Evolutionary conservation across 805 yeast genomes (phyloP).

Genomic region (Wickerhamomyces rabaulensis): DNA sequence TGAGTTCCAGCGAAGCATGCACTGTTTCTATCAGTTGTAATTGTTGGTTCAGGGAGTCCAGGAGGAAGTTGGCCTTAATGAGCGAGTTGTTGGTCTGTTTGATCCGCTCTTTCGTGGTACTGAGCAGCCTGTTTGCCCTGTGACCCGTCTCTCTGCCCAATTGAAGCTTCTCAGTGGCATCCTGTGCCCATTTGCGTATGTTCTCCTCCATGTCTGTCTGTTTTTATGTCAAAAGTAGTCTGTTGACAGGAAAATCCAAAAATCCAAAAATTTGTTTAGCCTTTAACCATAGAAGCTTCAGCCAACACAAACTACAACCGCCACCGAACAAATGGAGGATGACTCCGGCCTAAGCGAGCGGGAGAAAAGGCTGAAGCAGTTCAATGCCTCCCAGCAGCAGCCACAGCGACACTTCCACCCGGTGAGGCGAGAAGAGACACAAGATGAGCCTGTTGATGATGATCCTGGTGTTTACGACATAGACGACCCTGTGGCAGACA

Average conservation of each 20-base stretch:
- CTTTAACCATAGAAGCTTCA: too few relatives aligned
- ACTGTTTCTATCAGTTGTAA: slow-evolving; percentile 33
- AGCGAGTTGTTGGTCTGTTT: slow-evolving; percentile 35
- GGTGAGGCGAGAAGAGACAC: slow-evolving; percentile 3
- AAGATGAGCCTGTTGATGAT: slow-evolving; percentile 9
- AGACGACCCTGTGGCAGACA: slow-evolving; percentile 1
- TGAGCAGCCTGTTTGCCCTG: slow-evolving; percentile 40
- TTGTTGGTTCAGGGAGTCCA: slow-evolving; percentile 44
- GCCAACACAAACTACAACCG: not conserved
- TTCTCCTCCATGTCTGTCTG: not conserved
- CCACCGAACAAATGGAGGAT: not conserved
- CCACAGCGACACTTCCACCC: not conserved
- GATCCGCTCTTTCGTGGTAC: slow-evolving; percentile 31
- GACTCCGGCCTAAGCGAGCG: not conserved
- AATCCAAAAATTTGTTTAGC: not conserved
- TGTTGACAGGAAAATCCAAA: not conserved
- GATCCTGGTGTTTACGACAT: slow-evolving; percentile 19
- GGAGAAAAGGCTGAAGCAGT: not conserved
- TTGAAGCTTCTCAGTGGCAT: slow-evolving; percentile 42
- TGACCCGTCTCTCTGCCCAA: slow-evolving; percentile 47
- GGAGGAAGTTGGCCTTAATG: slow-evolving; percentile 39
- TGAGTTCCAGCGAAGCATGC: slow-evolving; percentile 27
- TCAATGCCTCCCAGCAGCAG: not conserved
- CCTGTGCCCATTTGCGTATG: slow-evolving; percentile 32
- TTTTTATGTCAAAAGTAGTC: not conserved